These are phyloP conservation scores for Xylariaceae sp. DNA, from an alignment of 2,329 filamentous ascomycete species.

Conservation along the genomic window DNA sequence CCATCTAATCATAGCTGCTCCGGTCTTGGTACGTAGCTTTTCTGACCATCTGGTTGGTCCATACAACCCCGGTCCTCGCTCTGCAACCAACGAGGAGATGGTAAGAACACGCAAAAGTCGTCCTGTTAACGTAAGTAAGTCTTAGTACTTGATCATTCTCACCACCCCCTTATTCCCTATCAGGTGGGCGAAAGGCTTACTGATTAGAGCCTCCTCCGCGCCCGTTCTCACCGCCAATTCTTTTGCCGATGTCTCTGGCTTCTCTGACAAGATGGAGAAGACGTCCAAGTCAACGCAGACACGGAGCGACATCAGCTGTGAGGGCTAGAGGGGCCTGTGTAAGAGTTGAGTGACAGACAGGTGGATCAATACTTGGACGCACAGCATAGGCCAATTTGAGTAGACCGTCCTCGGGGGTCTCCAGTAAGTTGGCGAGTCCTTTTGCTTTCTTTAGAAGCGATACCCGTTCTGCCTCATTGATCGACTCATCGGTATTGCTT, in stretches of 20 bases:
- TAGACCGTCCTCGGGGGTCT: constrained; percentile 10
- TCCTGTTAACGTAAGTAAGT: constrained; percentile 5
- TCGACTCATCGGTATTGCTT: neutral
- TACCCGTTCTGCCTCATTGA: constrained; percentile 5
- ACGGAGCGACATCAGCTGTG: constrained; percentile 7
- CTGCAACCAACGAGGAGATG: constrained; percentile 11
- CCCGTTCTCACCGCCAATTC: constrained; percentile 3
- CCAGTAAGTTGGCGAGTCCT: constrained; percentile 1
- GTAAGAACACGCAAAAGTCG: constrained; percentile 18
- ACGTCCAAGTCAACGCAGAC: constrained; percentile 7
- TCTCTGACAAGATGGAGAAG: constrained; percentile 6
- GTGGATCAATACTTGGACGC: neutral
- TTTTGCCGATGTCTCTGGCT: constrained; percentile 1
- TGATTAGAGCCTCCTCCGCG: constrained; percentile 11
- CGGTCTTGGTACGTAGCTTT: constrained; percentile 8
- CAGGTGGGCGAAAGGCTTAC: constrained; percentile 7
- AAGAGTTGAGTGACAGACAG: neutral
- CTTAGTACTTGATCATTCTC: neutral
- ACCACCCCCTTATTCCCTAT: neutral
- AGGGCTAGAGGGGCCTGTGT: neutral
- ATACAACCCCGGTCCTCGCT: constrained; percentile 14
- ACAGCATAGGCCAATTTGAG: constrained; percentile 10
- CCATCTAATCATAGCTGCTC: constrained; percentile 14
- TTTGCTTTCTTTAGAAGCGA: constrained; percentile 4
- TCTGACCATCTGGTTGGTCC: constrained; percentile 12